These are phyloP conservation scores for Candida oleophila DNA, from an alignment of 805 yeast genomes.

Conservation along the genomic window DNA sequence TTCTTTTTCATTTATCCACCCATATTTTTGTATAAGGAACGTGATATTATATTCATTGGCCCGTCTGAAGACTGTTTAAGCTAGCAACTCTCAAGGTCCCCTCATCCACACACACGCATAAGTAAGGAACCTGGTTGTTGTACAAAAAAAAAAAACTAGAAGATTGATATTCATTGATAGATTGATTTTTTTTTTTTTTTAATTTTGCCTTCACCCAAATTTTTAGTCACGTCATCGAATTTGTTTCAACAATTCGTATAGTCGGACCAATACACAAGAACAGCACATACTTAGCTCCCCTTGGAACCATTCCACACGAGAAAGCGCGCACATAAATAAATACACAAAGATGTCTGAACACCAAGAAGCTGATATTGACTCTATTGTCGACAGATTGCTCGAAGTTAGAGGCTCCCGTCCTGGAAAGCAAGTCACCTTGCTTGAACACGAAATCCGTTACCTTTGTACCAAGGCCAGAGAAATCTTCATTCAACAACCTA, in stretches of 20 bases:
- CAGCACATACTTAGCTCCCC: neutral
- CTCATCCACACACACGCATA: neutral
- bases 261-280: neutral
- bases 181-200: neutral
- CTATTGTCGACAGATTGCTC: constrained; percentile 92
- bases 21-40: neutral
- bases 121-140: neutral
- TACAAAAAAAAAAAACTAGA: neutral
- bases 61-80: neutral
- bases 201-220: neutral
- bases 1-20: neutral
- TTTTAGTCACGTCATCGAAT: neutral
- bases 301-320: neutral
- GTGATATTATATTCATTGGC: neutral
- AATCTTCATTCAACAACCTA: constrained; percentile 96
- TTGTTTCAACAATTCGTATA: neutral
- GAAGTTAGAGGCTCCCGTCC: constrained; percentile 99
- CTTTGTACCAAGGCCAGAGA: constrained; percentile 98
- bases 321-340: constrained; percentile 8
- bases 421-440: constrained; percentile 91
- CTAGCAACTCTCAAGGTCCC: neutral
- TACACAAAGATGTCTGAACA: constrained; percentile 30
- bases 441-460: constrained; percentile 91
- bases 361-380: constrained; percentile 90
- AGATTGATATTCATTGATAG: neutral